Evolutionary conservation across 1,284 basidiomycete species (phyloP).

Genomic region (Bondarzewia mesenterica): DNA sequence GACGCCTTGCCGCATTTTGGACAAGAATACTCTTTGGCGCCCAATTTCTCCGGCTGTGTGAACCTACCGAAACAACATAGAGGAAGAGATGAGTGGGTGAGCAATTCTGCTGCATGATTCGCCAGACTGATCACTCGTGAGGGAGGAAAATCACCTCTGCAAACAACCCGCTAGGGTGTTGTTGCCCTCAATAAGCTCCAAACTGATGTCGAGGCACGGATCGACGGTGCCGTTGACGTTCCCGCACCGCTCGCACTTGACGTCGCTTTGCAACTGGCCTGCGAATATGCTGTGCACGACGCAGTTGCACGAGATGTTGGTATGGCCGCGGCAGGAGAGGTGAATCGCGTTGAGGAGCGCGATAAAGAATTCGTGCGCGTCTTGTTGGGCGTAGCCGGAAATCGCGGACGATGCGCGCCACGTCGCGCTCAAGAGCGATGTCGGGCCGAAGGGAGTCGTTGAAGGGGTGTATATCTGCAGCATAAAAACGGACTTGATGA

Average conservation of each 20-base stretch:
- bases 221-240: slow-evolving; percentile 78
- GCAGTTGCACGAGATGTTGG: slow-evolving; percentile 78
- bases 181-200: slow-evolving; percentile 58
- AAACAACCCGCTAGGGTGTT: slow-evolving; percentile 66
- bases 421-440: slow-evolving; percentile 77
- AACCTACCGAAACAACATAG: slow-evolving; percentile 36
- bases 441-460: slow-evolving; percentile 71
- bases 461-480: slow-evolving; percentile 43
- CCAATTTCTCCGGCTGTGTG: slow-evolving; percentile 71
- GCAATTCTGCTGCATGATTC: not conserved
- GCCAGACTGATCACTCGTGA: not conserved
- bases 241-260: slow-evolving; percentile 76
- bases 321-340: slow-evolving; percentile 62
- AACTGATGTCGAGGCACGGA: slow-evolving; percentile 86
- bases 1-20: slow-evolving; percentile 62
- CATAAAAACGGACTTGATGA: slow-evolving; percentile 44
- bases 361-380: slow-evolving; percentile 89
- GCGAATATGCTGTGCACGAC: slow-evolving; percentile 90
- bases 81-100: too few relatives aligned
- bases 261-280: slow-evolving; percentile 83
- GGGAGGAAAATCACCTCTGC: slow-evolving; percentile 39
- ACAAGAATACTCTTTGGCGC: slow-evolving; percentile 66
- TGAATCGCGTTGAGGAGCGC: slow-evolving; percentile 81
- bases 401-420: slow-evolving; percentile 84
- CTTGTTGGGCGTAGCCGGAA: slow-evolving; percentile 90